Base-by-base conservation (phyloP, 1,284 basidiomycete species). In the Neolentinus lepideus region DNA sequence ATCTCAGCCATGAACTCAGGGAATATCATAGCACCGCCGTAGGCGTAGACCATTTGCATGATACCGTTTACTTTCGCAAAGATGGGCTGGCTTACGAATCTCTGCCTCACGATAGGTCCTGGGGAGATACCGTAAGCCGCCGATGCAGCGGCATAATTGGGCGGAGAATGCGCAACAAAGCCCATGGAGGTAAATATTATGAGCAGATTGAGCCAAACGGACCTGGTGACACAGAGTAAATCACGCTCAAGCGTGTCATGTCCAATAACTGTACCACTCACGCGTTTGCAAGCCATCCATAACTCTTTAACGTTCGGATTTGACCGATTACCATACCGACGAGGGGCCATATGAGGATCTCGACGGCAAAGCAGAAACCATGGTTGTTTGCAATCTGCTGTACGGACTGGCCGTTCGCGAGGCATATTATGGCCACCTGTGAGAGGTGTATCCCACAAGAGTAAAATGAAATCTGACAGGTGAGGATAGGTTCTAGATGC, bases 1-100 rank as follows among this genome's bases (percentile, higher is more conserved):
- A 88, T 88, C 66, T 88, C 85, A 1, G 82, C 77, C 76, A 88
- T 79, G 64, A 87, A 78, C 47, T 59, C 60, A n/a, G 63, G 62
- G 57, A 65, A 74, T 45, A 77, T 71, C 71, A 74, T 73, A 0
- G 72, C 69, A 26, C 74, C 74, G 26, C 71, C 71, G 54, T 73
- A 66, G 19, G 65, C 62, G 51, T 63, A 64, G 21, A 76, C 72
- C 65, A 74, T 72, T 59, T 74, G 69, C 69, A 73, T 72, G 36
- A 73, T 65, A 22, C 73, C 74, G 58, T 72, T 73, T 50, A 76
- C 66, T 60, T 72, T 72, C 31, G 58, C 54, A 56, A 60, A 63
- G 54, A 70, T 59, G 16, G 63, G 64, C 31, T 59, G 57, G 21
- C 61, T 60, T 21, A 70, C 67, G 56, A 75, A 69, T 1, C 65